phyloP scores from a whole-genome alignment of 257 asterid genomes.

The Parsonsia alboflavescens region DNA sequence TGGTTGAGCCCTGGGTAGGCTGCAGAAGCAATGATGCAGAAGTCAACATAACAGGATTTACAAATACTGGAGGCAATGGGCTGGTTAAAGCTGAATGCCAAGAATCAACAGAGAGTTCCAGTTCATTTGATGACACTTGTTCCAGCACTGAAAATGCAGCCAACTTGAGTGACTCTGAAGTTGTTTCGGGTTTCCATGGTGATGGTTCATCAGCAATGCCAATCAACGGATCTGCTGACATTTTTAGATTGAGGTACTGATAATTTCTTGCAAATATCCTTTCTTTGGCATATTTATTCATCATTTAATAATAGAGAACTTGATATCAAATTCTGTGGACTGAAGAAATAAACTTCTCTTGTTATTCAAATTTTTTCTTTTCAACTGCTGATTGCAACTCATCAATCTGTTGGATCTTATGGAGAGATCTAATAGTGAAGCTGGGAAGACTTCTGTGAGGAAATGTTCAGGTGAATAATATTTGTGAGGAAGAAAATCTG shows the following conservation, averaged over 20 bases:
- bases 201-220: slow-evolving; percentile 34
- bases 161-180: slow-evolving; percentile 38
- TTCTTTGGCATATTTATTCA: neutral
- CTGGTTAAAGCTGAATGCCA: slow-evolving; percentile 31
- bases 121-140: slow-evolving; percentile 62
- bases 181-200: slow-evolving; percentile 31
- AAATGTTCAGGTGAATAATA: neutral
- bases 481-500: neutral
- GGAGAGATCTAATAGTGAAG: neutral
- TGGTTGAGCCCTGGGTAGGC: slow-evolving; percentile 27
- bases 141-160: slow-evolving; percentile 39
- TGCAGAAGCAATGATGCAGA: slow-evolving; percentile 31
- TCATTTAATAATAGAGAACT: neutral
- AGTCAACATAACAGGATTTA: slow-evolving; percentile 39
- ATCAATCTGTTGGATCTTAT: neutral
- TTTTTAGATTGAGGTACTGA: slow-evolving; percentile 41
- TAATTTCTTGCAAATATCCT: neutral
- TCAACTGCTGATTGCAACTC: neutral
- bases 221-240: slow-evolving; percentile 31
- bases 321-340: neutral
- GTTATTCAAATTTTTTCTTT: neutral
- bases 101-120: slow-evolving; percentile 61
- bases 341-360: neutral
- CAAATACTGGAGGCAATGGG: slow-evolving; percentile 31
- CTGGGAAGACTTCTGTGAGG: neutral